Conservation (phyloP, 495 filamentous ascomycete genomes). For the Tricharina praecox region DNA sequence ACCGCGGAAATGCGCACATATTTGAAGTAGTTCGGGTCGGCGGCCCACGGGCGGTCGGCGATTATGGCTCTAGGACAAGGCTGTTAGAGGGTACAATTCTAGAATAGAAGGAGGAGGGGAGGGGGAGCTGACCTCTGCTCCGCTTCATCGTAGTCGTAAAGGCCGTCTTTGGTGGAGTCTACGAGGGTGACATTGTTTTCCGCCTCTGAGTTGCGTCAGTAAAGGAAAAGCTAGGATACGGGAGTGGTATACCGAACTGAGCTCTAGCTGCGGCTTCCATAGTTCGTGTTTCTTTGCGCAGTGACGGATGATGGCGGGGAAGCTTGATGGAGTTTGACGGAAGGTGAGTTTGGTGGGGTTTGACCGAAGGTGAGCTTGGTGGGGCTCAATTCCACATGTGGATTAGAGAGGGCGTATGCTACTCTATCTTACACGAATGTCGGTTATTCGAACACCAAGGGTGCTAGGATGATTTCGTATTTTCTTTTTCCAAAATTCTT, state of each 20-base stretch:
- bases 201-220: slow-evolving; percentile 43
- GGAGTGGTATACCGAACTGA: not conserved
- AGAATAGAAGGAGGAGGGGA: not conserved
- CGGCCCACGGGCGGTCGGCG: slow-evolving; percentile 56
- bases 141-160: slow-evolving; percentile 61
- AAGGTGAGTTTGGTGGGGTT: no score
- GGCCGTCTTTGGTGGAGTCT: slow-evolving; percentile 71
- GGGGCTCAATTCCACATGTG: no score
- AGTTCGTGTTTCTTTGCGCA: not conserved
- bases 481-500: no score
- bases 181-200: slow-evolving; percentile 72
- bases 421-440: no score
- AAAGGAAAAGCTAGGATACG: not conserved
- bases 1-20: slow-evolving; percentile 81
- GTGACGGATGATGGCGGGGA: slow-evolving; percentile 3
- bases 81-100: not conserved
- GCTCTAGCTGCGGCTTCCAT: not conserved
- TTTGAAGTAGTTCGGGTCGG: slow-evolving; percentile 81
- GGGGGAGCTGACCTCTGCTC: slow-evolving; percentile 40
- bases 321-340: slow-evolving; percentile 19
- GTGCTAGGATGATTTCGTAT: no score
- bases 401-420: no score
- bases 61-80: slow-evolving; percentile 23
- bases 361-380: no score
- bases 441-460: no score